Evolutionary conservation across 202 grass and related monocot species (phyloP).

Genomic region (Hordeum pubiflorum): DNA sequence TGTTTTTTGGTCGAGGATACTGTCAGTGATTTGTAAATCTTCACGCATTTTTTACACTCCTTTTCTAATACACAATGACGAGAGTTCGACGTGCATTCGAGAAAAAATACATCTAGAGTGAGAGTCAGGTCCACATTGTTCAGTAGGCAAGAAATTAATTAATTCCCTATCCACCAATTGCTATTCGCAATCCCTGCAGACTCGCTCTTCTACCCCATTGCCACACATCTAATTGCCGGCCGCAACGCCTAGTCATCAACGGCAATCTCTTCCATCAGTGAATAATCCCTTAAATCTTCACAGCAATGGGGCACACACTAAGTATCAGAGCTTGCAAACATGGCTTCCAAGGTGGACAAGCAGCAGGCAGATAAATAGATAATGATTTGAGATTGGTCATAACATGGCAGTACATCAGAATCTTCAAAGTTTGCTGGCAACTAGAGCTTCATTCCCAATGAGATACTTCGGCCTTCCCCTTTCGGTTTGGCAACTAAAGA

Average conservation of each 20-base stretch:
- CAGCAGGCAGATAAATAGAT: neutral
- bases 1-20: neutral
- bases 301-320: neutral
- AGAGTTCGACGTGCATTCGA: neutral
- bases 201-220: neutral
- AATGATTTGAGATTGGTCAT: neutral
- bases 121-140: neutral
- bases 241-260: neutral
- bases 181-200: neutral
- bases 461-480: too few relatives aligned
- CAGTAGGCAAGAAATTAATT: neutral
- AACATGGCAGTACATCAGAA: neutral
- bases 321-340: neutral
- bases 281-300: neutral
- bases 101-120: neutral
- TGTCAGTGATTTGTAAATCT: neutral
- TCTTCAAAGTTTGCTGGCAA: neutral
- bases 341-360: neutral
- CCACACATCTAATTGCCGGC: neutral
- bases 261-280: neutral
- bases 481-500: too few relatives aligned
- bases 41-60: neutral
- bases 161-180: neutral
- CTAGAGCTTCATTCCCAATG: too few relatives aligned
- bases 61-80: neutral